Base-by-base conservation (phyloP, 805 yeast genomes). In the Schwanniomyces polymorphus region DNA sequence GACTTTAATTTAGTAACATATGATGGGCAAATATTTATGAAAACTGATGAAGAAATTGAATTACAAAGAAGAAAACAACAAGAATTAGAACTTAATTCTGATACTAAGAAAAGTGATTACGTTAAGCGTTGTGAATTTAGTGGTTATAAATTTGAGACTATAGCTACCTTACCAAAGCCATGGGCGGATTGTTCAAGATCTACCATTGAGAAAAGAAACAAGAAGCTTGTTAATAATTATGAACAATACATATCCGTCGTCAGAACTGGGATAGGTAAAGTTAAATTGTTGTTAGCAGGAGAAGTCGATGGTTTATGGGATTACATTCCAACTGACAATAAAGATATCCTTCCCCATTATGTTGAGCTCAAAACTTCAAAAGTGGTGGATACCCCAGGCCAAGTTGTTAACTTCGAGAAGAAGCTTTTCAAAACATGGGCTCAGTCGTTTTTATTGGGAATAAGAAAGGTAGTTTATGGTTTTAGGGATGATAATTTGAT, bases 241-340 rank as follows among this genome's bases (percentile, higher is more conserved):
- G 90, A 85, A 56, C 96, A 92, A 66, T 91, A 82, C 60, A 73
- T 86, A 40, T 78, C 89, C 0, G 85, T 92, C n/a, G 91, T 91
- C 5, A 78, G 80, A 55, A 85, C 97, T 0, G 95, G 96, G 2
- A 82, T 92, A 12, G 97, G 97, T 7, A 78, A 76, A 40, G 77
- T 82, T 16, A 80, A 79, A 51, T 66, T 90, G 38, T 63, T 88
- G 5, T 64, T 91, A 39, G 96, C 91, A 0, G 97, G 97, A 1
- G 98, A 94, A 68, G 88, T 92, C 17, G 98, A 92, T 65, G 86
- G 97, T 63, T 85, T 86, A 9, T 86, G 85, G 78, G 97, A 91
- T 63, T 89, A 81, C 57, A 79, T 84, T 53, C 90, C 91, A 2
- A 75, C 68, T 26, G 56, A 49, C 5, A 49, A 45, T 4, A 48